A percentile compares a stretch with the other conserved stretches of the same genome.
Evolutionary conservation across 75 land plant genomes (phyloP).

Genomic region (Larix kaempferi): DNA sequence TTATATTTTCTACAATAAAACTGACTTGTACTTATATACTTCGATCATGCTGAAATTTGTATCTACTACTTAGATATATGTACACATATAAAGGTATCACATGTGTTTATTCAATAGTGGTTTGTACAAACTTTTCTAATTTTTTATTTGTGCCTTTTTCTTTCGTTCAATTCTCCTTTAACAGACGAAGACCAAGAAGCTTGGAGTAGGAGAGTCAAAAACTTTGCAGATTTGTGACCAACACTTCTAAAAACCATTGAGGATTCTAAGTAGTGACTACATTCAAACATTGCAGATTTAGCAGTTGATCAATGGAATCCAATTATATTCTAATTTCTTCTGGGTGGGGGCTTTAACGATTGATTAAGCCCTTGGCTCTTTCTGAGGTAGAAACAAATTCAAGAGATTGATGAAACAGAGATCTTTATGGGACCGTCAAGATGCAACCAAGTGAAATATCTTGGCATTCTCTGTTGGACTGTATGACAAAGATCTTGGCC

Average conservation of each 20-base stretch:
- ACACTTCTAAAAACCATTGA: conserved; percentile 8
- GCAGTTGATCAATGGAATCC: conserved; percentile 3
- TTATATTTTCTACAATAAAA: no score
- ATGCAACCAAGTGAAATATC: no score
- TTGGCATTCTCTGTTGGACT: no score
- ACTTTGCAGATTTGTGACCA: conserved; percentile 5
- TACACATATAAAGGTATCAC: no score
- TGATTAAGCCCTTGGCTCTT: neutral
- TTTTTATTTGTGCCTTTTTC: no score
- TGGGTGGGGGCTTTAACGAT: neutral
- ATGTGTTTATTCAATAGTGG: no score
- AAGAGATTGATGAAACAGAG: conserved; percentile 7
- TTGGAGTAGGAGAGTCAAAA: conserved; percentile 12
- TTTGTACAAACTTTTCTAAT: no score
- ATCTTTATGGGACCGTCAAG: no score
- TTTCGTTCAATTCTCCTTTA: neutral
- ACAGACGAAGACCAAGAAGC: conserved; percentile 14
- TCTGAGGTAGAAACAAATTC: neutral
- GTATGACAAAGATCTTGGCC: no score
- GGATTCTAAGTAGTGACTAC: conserved; percentile 3
- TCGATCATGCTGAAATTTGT: no score
- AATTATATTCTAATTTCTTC: neutral
- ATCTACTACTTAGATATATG: no score
- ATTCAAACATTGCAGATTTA: conserved; percentile 8
- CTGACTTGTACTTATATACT: no score